phyloP scores from a whole-genome alignment of 2,329 filamentous ascomycete genomes.

The Cercospora janseana region DNA sequence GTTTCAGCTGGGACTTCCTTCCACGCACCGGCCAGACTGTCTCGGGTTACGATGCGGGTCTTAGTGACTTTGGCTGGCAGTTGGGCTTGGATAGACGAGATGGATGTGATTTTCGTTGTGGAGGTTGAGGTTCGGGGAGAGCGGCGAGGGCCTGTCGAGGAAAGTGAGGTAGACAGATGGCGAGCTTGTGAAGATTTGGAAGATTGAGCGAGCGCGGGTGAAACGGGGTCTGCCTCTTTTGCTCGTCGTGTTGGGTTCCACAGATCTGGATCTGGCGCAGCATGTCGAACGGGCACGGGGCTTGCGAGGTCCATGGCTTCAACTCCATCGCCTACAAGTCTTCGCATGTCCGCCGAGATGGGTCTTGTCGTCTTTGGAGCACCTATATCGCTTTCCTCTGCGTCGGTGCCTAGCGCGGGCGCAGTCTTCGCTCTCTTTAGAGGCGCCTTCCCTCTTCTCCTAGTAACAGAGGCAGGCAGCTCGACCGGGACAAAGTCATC shows the following conservation, averaged over 20 bases:
- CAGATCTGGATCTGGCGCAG: neutral
- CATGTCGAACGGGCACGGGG: slow-evolving; percentile 5
- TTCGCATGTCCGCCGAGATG: too few relatives aligned
- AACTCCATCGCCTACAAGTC: slow-evolving; percentile 7
- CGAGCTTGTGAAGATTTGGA: neutral
- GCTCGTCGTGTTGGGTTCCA: neutral
- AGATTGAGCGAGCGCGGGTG: neutral
- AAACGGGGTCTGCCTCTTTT: neutral
- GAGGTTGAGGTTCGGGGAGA: slow-evolving; percentile 13
- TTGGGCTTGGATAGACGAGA: neutral
- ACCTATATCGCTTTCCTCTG: too few relatives aligned
- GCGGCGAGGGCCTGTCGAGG: neutral
- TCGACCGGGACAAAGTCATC: neutral
- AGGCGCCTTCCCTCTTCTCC: slow-evolving; percentile 31
- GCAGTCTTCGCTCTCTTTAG: slow-evolving; percentile 35
- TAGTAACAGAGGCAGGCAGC: slow-evolving; percentile 37
- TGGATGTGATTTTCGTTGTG: neutral
- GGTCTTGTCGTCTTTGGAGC: too few relatives aligned
- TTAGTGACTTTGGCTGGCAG: slow-evolving; percentile 11
- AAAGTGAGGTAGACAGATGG: neutral
- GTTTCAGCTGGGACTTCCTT: slow-evolving; percentile 34
- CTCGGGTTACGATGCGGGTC: slow-evolving; percentile 34
- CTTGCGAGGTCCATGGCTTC: slow-evolving; percentile 26
- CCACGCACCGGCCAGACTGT: slow-evolving; percentile 37
- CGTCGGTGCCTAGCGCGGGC: slow-evolving; percentile 28